phyloP scores from a whole-genome alignment of 345 rosid species.

The Eucalyptus globulus region DNA sequence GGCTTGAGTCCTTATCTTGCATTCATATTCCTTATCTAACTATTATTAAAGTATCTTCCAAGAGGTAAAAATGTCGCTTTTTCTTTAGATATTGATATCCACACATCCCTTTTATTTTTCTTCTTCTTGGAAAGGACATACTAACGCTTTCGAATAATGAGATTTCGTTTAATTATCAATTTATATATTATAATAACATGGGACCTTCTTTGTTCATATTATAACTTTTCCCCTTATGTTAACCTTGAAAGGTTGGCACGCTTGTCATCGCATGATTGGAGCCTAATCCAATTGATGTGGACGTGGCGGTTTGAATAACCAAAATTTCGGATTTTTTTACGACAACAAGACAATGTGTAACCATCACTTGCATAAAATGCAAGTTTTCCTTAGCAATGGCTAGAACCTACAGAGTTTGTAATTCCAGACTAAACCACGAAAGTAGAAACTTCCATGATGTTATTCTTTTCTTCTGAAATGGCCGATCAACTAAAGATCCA shows the following conservation, averaged over 20 bases:
- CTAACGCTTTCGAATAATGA: neutral
- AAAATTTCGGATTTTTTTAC: neutral
- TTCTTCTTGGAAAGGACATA: neutral
- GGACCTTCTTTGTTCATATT: neutral
- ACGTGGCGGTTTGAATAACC: neutral
- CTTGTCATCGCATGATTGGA: neutral
- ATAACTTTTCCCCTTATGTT: neutral
- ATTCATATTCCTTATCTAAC: too few relatives aligned
- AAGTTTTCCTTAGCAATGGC: neutral
- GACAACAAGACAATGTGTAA: neutral
- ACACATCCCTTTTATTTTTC: neutral
- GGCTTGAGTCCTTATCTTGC: too few relatives aligned
- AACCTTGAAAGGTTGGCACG: neutral
- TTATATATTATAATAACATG: neutral
- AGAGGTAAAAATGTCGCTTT: neutral
- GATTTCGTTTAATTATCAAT: neutral
- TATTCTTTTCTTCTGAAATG: neutral
- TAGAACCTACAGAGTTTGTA: neutral
- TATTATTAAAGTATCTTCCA: too few relatives aligned
- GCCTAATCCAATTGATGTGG: neutral
- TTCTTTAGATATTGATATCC: neutral
- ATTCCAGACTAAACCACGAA: neutral
- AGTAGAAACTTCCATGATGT: neutral
- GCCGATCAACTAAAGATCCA: neutral
- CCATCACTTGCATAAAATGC: neutral